Evolutionary conservation across 805 yeast genomes (phyloP).

Genomic region (Hanseniaspora osmophila): DNA sequence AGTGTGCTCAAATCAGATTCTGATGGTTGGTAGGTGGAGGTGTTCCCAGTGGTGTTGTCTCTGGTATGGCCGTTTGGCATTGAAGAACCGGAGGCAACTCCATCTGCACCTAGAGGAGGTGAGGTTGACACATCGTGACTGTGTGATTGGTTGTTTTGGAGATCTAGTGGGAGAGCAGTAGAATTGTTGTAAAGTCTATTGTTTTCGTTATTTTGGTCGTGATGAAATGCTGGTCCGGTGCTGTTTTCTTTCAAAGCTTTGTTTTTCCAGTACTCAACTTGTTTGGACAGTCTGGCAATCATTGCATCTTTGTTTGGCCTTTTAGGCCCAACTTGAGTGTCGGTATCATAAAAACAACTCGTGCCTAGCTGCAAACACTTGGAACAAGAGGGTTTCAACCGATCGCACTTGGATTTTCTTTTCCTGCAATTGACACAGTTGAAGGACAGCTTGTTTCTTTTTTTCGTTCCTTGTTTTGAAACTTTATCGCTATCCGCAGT

Average conservation of each 20-base stretch:
- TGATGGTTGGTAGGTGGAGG: not conserved
- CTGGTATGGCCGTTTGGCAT: no score
- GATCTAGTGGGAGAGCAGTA: no score
- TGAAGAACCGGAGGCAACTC: no score
- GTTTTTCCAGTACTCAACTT: slow-evolving; percentile 20
- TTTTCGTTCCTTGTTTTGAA: slow-evolving; percentile 2
- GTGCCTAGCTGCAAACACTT: slow-evolving; percentile 18
- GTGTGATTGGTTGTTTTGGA: no score
- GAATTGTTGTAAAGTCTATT: no score
- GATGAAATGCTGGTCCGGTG: not conserved
- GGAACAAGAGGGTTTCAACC: slow-evolving; percentile 19
- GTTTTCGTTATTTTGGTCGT: not conserved
- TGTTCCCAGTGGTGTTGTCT: not conserved
- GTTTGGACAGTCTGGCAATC: slow-evolving; percentile 19
- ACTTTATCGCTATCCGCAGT: not conserved
- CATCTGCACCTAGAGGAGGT: no score
- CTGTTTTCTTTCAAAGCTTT: slow-evolving; percentile 11
- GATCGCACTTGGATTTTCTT: slow-evolving; percentile 23
- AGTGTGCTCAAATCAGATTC: not conserved
- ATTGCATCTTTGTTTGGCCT: slow-evolving; percentile 20
- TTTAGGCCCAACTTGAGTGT: slow-evolving; percentile 19
- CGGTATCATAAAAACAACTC: slow-evolving; percentile 21
- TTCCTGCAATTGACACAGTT: slow-evolving; percentile 23
- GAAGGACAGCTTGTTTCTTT: slow-evolving; percentile 21
- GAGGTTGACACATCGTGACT: no score